Evolutionary conservation across 192 early-diverging fungal species (phyloP).

Genomic region (Linnemannia elongata): DNA sequence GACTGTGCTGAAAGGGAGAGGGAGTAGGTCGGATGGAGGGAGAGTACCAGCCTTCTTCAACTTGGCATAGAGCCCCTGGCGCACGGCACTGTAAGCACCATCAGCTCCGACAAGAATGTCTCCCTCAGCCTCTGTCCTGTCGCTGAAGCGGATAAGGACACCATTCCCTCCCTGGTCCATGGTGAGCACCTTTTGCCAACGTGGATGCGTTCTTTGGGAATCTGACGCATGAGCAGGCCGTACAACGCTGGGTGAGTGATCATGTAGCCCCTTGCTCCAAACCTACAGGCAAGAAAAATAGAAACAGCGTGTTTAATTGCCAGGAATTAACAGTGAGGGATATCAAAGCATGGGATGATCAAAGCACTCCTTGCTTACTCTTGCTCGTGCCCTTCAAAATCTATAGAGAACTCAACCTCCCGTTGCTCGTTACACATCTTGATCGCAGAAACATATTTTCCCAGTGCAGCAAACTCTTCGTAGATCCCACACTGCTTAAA

Average conservation of each 20-base stretch:
- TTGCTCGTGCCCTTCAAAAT: neutral
- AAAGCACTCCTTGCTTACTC: neutral
- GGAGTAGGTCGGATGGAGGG: neutral
- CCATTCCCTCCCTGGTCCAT: constrained; percentile 15
- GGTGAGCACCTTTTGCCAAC: constrained; percentile 18
- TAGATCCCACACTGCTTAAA: constrained; percentile 19
- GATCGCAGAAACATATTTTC: neutral
- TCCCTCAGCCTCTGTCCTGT: constrained; percentile 14
- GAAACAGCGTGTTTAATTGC: no score
- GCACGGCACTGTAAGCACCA: constrained; percentile 32
- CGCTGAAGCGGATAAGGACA: constrained; percentile 27
- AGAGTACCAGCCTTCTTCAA: neutral
- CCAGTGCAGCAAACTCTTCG: constrained; percentile 6
- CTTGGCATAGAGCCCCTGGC: constrained; percentile 14
- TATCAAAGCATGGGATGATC: neutral
- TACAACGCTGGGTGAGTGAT: constrained; percentile 13
- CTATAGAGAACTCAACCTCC: neutral
- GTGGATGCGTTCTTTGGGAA: constrained; percentile 17
- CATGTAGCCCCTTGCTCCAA: neutral
- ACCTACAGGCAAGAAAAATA: neutral
- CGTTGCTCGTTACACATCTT: neutral
- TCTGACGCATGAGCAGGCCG: neutral
- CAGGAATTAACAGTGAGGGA: no score
- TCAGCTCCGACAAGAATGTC: constrained; percentile 51
- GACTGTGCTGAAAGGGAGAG: neutral